Base-by-base conservation (phyloP, 257 asterid genomes). In the Solanum microdontum region DNA sequence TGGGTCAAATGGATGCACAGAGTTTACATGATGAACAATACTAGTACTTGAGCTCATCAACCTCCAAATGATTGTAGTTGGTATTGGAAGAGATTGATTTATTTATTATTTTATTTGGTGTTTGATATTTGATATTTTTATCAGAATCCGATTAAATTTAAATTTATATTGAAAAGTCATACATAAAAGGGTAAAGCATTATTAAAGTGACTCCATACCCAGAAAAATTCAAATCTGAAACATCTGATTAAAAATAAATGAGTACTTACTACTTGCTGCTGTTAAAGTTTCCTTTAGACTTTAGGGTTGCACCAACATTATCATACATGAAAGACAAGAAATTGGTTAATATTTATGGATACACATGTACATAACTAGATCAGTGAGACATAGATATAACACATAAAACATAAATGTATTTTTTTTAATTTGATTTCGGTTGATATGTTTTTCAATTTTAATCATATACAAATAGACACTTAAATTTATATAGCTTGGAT, bases 171-270 rank as follows among this genome's bases (percentile, higher is more conserved):
- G 3, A 0, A 51, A 51, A 51, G 1, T 51, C 62, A 51, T 3
- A 1, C 19, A 14, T 51, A 0, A 51, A 2, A 51, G 0, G 23
- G 1, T 15, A 14, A 51, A 5, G 3, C 3, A 51, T 51, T 51
- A 51, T 48, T 14, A 48, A 48, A 5, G 3, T 0, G 0, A 14
- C 2, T 48, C 1, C 0, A 15, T 17, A 6, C 0, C 0, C 0
- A 51, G 0, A 51, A 0, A 15, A 0, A 51, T 7, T 51, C 23
- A 6, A 51, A 15, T 5, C 0, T 51, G 0, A 51, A 15, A 15
- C 0, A 2, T 51, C 0, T 51, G 0, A 51, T 19, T 51, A 51
- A 51, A 17, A 51, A 15, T 51, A 0, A 51, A 51, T 14, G 0
- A 48, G 21, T 14, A 5, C 3, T 48, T 48, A 14, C 7, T 13